phyloP scores from a whole-genome alignment of 73 alveolate genomes.

The Paramecium caudatum region DNA sequence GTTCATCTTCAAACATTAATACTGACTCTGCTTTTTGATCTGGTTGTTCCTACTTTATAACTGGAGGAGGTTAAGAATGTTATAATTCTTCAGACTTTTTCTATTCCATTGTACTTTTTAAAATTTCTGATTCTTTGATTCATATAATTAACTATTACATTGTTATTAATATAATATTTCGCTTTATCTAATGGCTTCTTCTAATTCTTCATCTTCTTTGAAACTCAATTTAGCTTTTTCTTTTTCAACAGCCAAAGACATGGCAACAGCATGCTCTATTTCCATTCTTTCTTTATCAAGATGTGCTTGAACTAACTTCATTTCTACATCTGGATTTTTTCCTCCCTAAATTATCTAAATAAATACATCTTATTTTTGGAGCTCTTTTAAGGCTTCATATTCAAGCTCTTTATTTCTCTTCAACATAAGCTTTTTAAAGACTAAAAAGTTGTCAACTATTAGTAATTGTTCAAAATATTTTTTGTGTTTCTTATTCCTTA shows the following conservation, averaged over 20 bases:
- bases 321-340: not conserved
- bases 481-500: slow-evolving; percentile 78
- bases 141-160: not conserved
- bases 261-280: slow-evolving; percentile 72
- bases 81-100: not conserved
- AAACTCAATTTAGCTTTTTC: slow-evolving; percentile 51
- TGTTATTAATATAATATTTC: not conserved
- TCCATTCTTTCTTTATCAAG: slow-evolving; percentile 63
- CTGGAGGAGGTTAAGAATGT: slow-evolving; percentile 12
- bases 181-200: slow-evolving; percentile 61
- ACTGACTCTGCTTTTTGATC: slow-evolving; percentile 14
- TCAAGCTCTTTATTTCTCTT: slow-evolving; percentile 89
- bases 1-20: slow-evolving; percentile 26
- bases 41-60: not conserved
- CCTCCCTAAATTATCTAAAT: not conserved
- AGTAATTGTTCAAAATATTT: slow-evolving; percentile 80
- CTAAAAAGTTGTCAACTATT: slow-evolving; percentile 84
- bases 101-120: not conserved
- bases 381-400: slow-evolving; percentile 82
- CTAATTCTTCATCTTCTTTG: slow-evolving; percentile 71
- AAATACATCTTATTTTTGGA: slow-evolving; percentile 16
- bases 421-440: slow-evolving; percentile 90
- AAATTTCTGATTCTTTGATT: not conserved
- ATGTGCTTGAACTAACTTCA: not conserved
- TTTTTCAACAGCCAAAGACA: slow-evolving; percentile 75